Conservation (phyloP, 2,329 filamentous ascomycete species). For the Karstenula rhodostoma region DNA sequence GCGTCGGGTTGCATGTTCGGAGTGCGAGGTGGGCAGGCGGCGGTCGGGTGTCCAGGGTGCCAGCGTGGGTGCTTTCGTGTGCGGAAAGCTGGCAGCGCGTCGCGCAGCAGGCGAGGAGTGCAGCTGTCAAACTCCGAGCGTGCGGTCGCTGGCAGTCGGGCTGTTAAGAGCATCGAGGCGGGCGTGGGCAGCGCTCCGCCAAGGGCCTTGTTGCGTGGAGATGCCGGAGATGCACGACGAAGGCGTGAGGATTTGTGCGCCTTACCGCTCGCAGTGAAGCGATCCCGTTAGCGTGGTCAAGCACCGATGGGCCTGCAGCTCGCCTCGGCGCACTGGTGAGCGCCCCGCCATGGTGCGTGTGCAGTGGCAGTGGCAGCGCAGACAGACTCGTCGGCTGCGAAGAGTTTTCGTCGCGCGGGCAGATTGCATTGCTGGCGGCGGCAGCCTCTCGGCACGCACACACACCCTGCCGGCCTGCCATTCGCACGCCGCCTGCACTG, state of each 20-base stretch:
- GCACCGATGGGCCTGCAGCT: slow-evolving; percentile 5
- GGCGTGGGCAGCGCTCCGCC: not conserved
- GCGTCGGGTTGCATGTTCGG: slow-evolving; percentile 14
- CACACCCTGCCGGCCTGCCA: slow-evolving; percentile 32
- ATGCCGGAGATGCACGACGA: slow-evolving; percentile 42
- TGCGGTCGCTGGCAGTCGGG: slow-evolving; percentile 14
- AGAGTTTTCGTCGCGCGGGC: slow-evolving; percentile 13
- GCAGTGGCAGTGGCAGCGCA: not conserved
- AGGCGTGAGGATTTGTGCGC: not conserved
- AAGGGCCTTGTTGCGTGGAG: slow-evolving; percentile 32
- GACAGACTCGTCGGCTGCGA: slow-evolving; percentile 4
- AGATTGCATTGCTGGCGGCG: slow-evolving; percentile 17
- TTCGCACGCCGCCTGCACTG: slow-evolving; percentile 24
- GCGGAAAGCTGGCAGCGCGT: slow-evolving; percentile 20
- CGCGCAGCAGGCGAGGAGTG: not conserved
- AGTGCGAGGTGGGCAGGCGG: not conserved
- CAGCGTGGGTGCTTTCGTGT: slow-evolving; percentile 8
- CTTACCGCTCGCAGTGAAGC: not conserved
- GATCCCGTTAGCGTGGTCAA: slow-evolving; percentile 10
- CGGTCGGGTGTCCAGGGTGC: not conserved
- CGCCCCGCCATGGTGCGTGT: not conserved
- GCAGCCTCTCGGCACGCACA: slow-evolving; percentile 29
- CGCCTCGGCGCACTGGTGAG: not conserved
- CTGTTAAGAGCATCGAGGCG: slow-evolving; percentile 22
- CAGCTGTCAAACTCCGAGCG: slow-evolving; percentile 7